phyloP scores from a whole-genome alignment of 2,329 filamentous ascomycete species.

The Lecanicillium sp. region DNA sequence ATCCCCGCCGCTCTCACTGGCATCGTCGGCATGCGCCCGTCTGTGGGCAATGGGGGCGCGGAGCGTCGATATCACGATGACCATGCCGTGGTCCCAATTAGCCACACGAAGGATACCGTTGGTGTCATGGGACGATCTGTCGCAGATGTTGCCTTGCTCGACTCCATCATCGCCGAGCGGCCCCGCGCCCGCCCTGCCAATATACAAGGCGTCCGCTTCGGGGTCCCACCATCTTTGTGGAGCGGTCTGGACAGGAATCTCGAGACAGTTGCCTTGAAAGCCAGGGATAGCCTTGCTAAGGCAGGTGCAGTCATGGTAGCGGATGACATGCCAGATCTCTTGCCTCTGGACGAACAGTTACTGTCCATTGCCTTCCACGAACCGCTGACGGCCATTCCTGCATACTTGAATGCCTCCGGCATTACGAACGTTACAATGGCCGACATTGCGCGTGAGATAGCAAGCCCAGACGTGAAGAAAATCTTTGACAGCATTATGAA shows the following conservation, averaged over 20 bases:
- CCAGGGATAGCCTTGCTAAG: slow-evolving; percentile 4
- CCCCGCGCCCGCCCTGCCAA: background rate
- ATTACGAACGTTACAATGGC: slow-evolving; percentile 2
- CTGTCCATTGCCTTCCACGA: slow-evolving; percentile 9
- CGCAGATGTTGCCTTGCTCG: slow-evolving; percentile 9
- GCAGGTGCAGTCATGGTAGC: slow-evolving; percentile 10
- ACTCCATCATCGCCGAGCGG: slow-evolving; percentile 9
- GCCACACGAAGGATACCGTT: slow-evolving; percentile 9
- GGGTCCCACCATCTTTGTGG: slow-evolving; percentile 11
- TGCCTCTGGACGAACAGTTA: slow-evolving; percentile 7
- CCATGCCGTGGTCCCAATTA: slow-evolving; percentile 8
- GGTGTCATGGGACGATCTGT: slow-evolving; percentile 7
- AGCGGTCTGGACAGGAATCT: slow-evolving; percentile 10
- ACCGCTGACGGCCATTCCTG: slow-evolving; percentile 7
- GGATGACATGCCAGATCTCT: slow-evolving; percentile 10
- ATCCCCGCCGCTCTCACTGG: slow-evolving; percentile 14
- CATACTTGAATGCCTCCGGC: slow-evolving; percentile 8
- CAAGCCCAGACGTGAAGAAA: slow-evolving; percentile 8
- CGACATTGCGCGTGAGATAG: slow-evolving; percentile 8
- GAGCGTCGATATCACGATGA: slow-evolving; percentile 11
- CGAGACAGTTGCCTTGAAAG: slow-evolving; percentile 5
- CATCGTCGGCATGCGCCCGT: slow-evolving; percentile 12
- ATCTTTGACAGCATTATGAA: slow-evolving; percentile 5
- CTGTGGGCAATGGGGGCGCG: slow-evolving; percentile 11
- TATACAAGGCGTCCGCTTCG: slow-evolving; percentile 8